phyloP scores from a whole-genome alignment of 805 yeast genomes.

The Candida loeiensis region DNA sequence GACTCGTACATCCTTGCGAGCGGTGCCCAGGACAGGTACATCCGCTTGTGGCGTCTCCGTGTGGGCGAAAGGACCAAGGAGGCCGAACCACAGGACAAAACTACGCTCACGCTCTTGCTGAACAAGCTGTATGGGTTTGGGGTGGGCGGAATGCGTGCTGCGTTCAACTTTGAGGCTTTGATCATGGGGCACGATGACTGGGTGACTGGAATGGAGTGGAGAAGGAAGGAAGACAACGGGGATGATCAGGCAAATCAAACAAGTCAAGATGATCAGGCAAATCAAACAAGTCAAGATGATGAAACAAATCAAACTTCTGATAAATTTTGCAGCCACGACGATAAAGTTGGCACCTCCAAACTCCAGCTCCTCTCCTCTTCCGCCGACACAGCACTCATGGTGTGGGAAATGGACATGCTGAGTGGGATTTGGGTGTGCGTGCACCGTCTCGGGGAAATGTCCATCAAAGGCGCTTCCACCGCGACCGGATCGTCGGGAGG shows the following conservation, averaged over 20 bases:
- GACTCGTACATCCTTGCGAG: slow-evolving; percentile 70
- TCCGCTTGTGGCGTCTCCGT: slow-evolving; percentile 80
- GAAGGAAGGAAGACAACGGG: slow-evolving; percentile 25
- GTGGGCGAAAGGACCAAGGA: slow-evolving; percentile 47
- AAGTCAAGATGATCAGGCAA: background rate
- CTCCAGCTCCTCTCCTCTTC: slow-evolving; percentile 73
- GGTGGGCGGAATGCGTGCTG: slow-evolving; percentile 38
- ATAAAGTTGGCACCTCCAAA: background rate
- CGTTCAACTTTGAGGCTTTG: slow-evolving; percentile 83
- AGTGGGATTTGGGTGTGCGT: slow-evolving; percentile 90
- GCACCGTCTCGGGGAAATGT: slow-evolving; percentile 82
- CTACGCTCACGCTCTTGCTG: slow-evolving; percentile 48
- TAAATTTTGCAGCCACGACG: no score
- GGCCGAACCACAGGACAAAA: slow-evolving; percentile 50
- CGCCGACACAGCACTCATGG: slow-evolving; percentile 89
- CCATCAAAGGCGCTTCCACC: slow-evolving; percentile 95
- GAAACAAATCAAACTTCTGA: no score
- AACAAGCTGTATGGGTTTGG: slow-evolving; percentile 70
- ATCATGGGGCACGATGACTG: slow-evolving; percentile 98
- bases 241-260: no score
- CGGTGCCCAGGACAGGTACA: slow-evolving; percentile 91
- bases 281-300: background rate
- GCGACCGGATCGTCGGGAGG: slow-evolving; percentile 92
- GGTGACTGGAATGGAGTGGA: slow-evolving; percentile 86
- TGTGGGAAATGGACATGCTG: slow-evolving; percentile 84